Evolutionary conservation across 495 filamentous ascomycete genomes (phyloP), one percentile per base, ranked within the genome.

Genomic region (Apodospora peruviana): DNA sequence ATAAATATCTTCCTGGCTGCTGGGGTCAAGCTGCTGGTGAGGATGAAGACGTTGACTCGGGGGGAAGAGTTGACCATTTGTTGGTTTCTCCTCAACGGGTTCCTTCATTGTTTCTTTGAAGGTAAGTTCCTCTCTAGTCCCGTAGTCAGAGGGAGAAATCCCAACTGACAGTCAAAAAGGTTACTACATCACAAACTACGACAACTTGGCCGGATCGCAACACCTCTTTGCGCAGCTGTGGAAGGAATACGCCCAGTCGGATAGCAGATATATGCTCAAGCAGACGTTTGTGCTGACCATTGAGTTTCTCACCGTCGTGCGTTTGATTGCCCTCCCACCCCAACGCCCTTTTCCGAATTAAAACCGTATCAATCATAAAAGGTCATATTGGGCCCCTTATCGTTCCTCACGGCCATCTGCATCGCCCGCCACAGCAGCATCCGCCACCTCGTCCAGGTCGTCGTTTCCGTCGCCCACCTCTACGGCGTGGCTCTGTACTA

Each of bases 401-500:
- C 81, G 57, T 81, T 89, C 53, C 49, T 75, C 17, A 78, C 83
- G 24, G 85, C 83, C 14, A 69, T 74, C 45, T 57, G 82, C 54
- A 84, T 87, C 48, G 74, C 75, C 45, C 73, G 60, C 2, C 5
- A 14, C 29, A 37, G 20, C 44, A 10, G n/a, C n/a, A 21, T 43
- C 8, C 23, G 23, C 22, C 25, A 32, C 23, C 41, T 43, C 4
- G 22, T 14, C 7, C 41, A 29, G 9, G 41, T 18, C 22, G 24
- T 29, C 22, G 22, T 27, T 23, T 27, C 83, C 54, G 67, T 90
- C 51, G 87, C 82, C 40, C 90, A 96, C 64, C 75, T 95, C 10
- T 96, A 95, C 65, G 88, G 90, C 45, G 88, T 89, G 52, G 73
- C 82, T 14, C 73, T 96, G 18, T 96, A 96, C 69, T 95, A 88